A percentile compares a stretch with the other conserved stretches of the same genome.
Conservation (phyloP, 139 green algal genomes). For the Gonium pectorale region DNA sequence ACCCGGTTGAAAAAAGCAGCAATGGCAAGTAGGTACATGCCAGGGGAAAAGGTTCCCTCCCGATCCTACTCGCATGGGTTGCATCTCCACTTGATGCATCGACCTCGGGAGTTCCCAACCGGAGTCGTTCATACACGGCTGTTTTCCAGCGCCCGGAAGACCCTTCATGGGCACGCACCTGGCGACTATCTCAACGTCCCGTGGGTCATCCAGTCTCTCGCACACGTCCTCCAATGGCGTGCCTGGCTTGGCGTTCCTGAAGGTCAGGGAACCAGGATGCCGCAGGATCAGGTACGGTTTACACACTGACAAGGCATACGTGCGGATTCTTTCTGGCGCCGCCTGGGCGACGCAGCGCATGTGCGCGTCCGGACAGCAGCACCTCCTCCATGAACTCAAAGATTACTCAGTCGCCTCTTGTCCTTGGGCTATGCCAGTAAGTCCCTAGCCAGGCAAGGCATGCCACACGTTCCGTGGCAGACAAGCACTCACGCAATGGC, state of each 20-base stretch:
- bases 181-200: conserved; percentile 10
- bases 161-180: background rate
- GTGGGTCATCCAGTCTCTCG: background rate
- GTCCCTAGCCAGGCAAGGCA: too few relatives aligned
- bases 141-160: too few relatives aligned
- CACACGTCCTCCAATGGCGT: background rate
- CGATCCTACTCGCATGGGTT: too few relatives aligned
- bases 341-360: background rate
- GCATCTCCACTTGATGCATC: too few relatives aligned
- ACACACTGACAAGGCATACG: too few relatives aligned
- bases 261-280: background rate
- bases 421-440: too few relatives aligned
- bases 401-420: background rate
- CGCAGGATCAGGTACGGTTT: background rate
- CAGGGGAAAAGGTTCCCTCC: too few relatives aligned
- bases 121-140: too few relatives aligned
- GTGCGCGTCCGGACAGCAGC: background rate
- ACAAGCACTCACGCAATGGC: conserved; percentile 20
- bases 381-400: background rate
- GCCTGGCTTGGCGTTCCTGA: background rate
- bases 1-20: too few relatives aligned
- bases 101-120: too few relatives aligned
- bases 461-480: background rate
- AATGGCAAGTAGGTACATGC: too few relatives aligned
- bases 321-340: background rate